phyloP scores from a whole-genome alignment of 2,329 filamentous ascomycete species.

The Nemania abortiva region DNA sequence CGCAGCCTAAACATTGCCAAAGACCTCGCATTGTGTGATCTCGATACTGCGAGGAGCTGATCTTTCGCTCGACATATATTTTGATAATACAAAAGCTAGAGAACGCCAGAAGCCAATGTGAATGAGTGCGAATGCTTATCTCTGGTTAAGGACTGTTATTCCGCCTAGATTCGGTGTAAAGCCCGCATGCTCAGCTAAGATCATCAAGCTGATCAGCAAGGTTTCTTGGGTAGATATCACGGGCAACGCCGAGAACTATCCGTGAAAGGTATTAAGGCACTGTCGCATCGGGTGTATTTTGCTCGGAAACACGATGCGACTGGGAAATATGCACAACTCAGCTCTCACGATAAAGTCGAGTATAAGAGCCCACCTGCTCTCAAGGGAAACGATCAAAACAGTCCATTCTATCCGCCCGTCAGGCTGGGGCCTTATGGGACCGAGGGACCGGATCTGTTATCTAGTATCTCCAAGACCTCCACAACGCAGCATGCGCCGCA shows the following conservation, averaged over 20 bases:
- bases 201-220: constrained; percentile 6
- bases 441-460: constrained; percentile 24
- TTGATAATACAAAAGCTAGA: not conserved
- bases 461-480: constrained; percentile 30
- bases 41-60: not conserved
- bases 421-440: constrained; percentile 30
- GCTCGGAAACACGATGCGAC: not conserved
- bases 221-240: not conserved
- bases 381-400: constrained; percentile 9
- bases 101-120: not conserved
- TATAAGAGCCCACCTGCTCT: constrained; percentile 5
- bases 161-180: not conserved
- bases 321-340: not conserved
- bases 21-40: constrained; percentile 41
- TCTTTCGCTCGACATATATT: constrained; percentile 3
- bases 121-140: not conserved
- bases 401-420: constrained; percentile 14
- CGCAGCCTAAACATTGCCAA: constrained; percentile 34
- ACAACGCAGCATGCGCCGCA: constrained; percentile 9
- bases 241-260: constrained; percentile 2
- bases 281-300: constrained; percentile 12
- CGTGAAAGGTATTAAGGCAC: not conserved
- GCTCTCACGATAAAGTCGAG: constrained; percentile 2
- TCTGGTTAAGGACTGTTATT: constrained; percentile 1
- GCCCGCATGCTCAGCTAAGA: not conserved